A percentile compares a stretch with the other conserved stretches of the same genome.
Evolutionary conservation across 768 basidiomycete species (phyloP).

Genomic region (Suillus occidentalis): DNA sequence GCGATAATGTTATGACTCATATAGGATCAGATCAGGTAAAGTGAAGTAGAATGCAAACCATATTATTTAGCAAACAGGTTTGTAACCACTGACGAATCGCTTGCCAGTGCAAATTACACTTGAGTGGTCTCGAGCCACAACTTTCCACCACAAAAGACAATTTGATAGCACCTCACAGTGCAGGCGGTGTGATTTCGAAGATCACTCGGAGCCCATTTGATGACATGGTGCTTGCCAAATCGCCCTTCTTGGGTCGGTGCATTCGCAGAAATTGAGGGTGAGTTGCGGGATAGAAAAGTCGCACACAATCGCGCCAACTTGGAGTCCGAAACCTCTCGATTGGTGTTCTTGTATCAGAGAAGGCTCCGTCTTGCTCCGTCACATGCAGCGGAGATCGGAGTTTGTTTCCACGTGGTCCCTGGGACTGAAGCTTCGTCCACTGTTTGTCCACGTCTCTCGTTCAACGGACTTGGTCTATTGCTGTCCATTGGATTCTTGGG

Average conservation of each 20-base stretch:
- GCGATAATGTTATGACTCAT: neutral
- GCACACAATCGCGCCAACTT: neutral
- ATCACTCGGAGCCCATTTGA: neutral
- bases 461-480: constrained; percentile 6
- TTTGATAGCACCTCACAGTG: neutral
- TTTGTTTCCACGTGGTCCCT: constrained; percentile 6
- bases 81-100: neutral
- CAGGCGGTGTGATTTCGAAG: neutral
- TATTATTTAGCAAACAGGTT: neutral
- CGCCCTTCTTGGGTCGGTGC: neutral
- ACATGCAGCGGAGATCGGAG: constrained; percentile 1
- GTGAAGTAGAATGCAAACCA: neutral
- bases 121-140: neutral
- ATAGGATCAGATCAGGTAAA: neutral
- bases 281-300: neutral
- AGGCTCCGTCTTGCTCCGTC: neutral
- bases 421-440: constrained; percentile 4
- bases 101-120: neutral
- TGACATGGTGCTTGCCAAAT: neutral
- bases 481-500: constrained; percentile 3
- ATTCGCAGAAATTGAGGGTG: neutral
- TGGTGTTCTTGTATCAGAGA: neutral
- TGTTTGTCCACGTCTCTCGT: constrained; percentile 5
- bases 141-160: neutral
- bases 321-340: neutral